Evolutionary conservation across 78 protist species (phyloP).

Genomic region (Acrasis kona): DNA sequence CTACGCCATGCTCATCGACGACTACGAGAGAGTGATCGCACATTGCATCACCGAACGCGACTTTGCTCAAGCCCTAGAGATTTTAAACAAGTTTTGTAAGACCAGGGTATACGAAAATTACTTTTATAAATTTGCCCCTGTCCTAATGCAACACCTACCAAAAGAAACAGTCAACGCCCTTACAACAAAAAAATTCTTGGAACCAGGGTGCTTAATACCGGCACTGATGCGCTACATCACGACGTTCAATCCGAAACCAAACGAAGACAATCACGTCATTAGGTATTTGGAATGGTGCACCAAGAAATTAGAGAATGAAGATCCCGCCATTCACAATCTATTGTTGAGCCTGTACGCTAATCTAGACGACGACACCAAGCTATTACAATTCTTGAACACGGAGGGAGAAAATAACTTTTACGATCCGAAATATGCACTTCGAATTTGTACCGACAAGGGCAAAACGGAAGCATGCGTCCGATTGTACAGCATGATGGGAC

Average conservation of each 20-base stretch:
- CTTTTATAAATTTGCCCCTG: conserved; percentile 74
- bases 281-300: conserved; percentile 68
- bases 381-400: conserved; percentile 32
- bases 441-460: conserved; percentile 63
- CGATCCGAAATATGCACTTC: conserved; percentile 77
- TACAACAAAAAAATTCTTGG: conserved; percentile 22
- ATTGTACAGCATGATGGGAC: conserved; percentile 69
- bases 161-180: conserved; percentile 51
- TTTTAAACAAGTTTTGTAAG: conserved; percentile 23
- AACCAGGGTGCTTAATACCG: conserved; percentile 71
- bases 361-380: conserved; percentile 48
- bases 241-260: conserved; percentile 12
- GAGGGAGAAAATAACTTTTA: conserved; percentile 24
- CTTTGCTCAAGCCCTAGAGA: conserved; percentile 42
- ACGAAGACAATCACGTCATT: conserved; percentile 70
- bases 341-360: conserved; percentile 70
- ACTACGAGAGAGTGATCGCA: conserved; percentile 72
- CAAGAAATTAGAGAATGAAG: conserved; percentile 22
- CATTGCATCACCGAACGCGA: conserved; percentile 55
- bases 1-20: conserved; percentile 63
- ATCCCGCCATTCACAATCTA: conserved; percentile 73
- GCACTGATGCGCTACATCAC: conserved; percentile 73
- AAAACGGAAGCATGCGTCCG: conserved; percentile 68
- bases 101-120: conserved; percentile 17
- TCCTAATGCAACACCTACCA: conserved; percentile 71